Conservation (phyloP, 345 rosid species). For the Dipteronia sinensis region DNA sequence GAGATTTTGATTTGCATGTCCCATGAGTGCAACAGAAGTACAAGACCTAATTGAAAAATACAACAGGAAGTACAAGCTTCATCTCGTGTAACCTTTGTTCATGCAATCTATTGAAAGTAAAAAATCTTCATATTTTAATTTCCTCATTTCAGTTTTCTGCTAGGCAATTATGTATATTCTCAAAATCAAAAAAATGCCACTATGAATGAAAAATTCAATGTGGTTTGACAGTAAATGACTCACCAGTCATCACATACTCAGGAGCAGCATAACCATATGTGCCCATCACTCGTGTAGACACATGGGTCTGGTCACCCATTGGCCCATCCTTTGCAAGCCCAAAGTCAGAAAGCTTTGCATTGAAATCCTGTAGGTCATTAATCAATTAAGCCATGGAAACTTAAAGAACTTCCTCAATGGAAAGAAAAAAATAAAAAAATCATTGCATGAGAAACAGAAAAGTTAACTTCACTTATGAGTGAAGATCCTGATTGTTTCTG, state of each 20-base stretch:
- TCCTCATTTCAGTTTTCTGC: background rate
- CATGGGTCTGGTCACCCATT: constrained; percentile 98
- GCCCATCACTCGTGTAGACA: constrained; percentile 98
- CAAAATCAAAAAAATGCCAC: background rate
- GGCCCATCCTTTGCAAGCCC: constrained; percentile 99
- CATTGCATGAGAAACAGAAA: background rate
- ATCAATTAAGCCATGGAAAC: constrained; percentile 28
- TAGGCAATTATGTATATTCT: constrained; percentile 6
- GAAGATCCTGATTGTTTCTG: background rate
- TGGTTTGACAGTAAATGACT: constrained; percentile 22
- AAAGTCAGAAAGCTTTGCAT: constrained; percentile 92
- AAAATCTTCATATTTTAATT: background rate
- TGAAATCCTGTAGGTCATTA: constrained; percentile 64
- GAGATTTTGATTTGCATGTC: background rate
- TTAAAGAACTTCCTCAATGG: background rate
- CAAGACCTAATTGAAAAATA: background rate
- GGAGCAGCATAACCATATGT: constrained; percentile 99
- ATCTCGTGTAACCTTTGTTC: background rate
- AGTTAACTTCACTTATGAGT: constrained; percentile 7
- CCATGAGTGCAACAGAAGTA: background rate
- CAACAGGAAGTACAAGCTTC: background rate
- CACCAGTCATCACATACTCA: constrained; percentile 94
- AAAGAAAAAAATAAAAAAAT: background rate
- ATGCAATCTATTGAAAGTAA: background rate
- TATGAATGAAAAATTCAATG: background rate